Base-by-base conservation (phyloP, 345 rosid species). In the Eucalyptus viminalis region DNA sequence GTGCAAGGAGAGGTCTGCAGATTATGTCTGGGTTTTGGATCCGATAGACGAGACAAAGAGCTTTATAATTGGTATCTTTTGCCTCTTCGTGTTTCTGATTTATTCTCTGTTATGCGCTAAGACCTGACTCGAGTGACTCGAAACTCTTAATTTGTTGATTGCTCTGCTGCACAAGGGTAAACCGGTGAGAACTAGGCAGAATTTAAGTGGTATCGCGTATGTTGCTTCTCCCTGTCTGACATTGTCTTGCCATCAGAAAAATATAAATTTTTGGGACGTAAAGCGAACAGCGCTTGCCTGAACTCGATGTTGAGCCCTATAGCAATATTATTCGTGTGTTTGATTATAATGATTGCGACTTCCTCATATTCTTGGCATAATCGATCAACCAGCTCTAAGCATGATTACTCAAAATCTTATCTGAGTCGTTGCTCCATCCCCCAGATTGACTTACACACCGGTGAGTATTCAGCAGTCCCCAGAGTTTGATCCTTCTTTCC, bases 1-100 rank as follows among this genome's bases (percentile, higher is more conserved):
- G 89, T 96, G 98, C 93, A 92, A 93, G 89, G 96, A 95, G 89
- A 90, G 95, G 86, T 94, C 90, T 94, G 94, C 99, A 14, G 97
- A 97, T 90, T 97, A 93, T 93, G 98, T 98, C 92, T 98, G 99
- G 99, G 97, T 97, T 92, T 92, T 97, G 89, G 99, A 97, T 92
- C 99, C 99, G 62, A 98, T 96, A 25, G 99, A 98, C 83, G 99
- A 98, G 88, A 98, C 99, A n/a, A 98, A 95, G 95, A 97, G 98
- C 86, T 98, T 98, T 92, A 96, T 97, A 60, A 98, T 98, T 54
- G 98, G 99, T 95, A 90, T 76, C 89, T 88, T 37, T 16, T 15
- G 76, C 76, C 40, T 65, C 19, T 65, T n/a, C 1, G 21, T 91
- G 9, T 51, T 37, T 88, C 58, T 80, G 44, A 51, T 27, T 89